phyloP scores from a whole-genome alignment of 306 rosid genomes.

The Cyclanthera cordifolia region DNA sequence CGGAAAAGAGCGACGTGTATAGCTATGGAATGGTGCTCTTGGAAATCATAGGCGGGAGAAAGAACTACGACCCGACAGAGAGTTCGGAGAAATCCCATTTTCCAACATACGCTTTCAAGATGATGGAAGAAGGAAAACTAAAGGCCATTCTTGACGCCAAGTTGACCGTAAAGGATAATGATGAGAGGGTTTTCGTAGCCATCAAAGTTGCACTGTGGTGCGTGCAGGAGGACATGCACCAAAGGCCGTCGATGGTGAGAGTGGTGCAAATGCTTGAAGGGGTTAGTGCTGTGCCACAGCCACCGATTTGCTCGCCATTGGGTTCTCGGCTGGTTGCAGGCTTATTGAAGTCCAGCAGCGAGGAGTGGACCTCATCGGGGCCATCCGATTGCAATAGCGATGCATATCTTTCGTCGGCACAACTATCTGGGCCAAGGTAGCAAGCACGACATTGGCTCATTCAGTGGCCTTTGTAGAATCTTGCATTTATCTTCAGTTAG shows the following conservation, averaged over 20 bases:
- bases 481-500: background rate
- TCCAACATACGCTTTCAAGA: conserved; percentile 65
- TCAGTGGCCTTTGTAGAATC: background rate
- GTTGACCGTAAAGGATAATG: conserved; percentile 23
- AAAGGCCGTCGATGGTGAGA: conserved; percentile 70
- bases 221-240: conserved; percentile 72
- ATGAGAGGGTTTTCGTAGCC: conserved; percentile 36
- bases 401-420: conserved; percentile 54
- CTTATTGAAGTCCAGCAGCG: conserved; percentile 40
- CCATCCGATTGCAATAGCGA: conserved; percentile 75
- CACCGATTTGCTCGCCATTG: conserved; percentile 38
- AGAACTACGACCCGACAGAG: conserved; percentile 49
- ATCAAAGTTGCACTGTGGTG: conserved; percentile 79
- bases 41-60: conserved; percentile 82
- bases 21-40: conserved; percentile 81
- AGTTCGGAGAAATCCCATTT: conserved; percentile 66
- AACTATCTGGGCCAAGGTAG: conserved; percentile 81
- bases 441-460: background rate
- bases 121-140: conserved; percentile 79
- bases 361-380: conserved; percentile 55
- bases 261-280: conserved; percentile 94
- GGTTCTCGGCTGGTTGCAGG: conserved; percentile 47
- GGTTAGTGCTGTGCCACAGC: conserved; percentile 44
- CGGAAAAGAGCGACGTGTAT: conserved; percentile 87
- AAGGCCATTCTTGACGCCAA: conserved; percentile 38